phyloP scores from a whole-genome alignment of 2,329 filamentous ascomycete genomes.

The Fusarium foetens region DNA sequence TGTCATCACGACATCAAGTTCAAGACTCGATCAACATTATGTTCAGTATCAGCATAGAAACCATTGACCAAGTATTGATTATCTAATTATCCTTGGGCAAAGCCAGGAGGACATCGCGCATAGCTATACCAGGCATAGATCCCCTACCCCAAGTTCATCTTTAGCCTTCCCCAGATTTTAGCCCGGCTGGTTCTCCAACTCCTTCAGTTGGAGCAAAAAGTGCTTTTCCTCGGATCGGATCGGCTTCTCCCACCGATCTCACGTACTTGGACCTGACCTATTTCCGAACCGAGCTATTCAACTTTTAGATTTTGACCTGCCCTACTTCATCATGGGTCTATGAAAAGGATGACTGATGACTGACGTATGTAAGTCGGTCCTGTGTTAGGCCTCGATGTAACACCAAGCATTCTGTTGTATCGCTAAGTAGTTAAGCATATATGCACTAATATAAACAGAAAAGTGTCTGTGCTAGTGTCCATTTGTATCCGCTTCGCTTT shows the following conservation, averaged over 20 bases:
- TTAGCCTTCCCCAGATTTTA: constrained; percentile 6
- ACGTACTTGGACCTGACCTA: background rate
- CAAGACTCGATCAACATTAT: background rate
- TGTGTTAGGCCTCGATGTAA: background rate
- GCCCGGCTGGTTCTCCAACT: background rate
- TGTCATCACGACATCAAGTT: background rate
- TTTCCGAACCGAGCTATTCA: constrained; percentile 21
- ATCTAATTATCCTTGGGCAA: background rate
- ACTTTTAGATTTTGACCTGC: background rate
- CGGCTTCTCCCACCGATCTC: constrained; percentile 2
- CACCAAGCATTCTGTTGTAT: background rate
- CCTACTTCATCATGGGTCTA: background rate
- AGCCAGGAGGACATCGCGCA: background rate
- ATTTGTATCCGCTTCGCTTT: constrained; percentile 14
- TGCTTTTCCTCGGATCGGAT: constrained; percentile 13
- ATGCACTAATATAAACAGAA: constrained; percentile 1
- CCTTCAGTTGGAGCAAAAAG: background rate
- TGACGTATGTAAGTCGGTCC: background rate
- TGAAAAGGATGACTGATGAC: background rate
- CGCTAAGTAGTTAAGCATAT: background rate
- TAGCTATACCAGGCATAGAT: background rate
- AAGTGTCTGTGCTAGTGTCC: background rate
- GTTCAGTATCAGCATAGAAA: background rate
- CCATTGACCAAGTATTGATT: background rate
- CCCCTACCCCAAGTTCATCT: background rate